Percentiles rank a stretch among this genome's conserved stretches.
phyloP scores from a whole-genome alignment of 805 yeast genomes.

The Wickerhamomyces hampshirensis region DNA sequence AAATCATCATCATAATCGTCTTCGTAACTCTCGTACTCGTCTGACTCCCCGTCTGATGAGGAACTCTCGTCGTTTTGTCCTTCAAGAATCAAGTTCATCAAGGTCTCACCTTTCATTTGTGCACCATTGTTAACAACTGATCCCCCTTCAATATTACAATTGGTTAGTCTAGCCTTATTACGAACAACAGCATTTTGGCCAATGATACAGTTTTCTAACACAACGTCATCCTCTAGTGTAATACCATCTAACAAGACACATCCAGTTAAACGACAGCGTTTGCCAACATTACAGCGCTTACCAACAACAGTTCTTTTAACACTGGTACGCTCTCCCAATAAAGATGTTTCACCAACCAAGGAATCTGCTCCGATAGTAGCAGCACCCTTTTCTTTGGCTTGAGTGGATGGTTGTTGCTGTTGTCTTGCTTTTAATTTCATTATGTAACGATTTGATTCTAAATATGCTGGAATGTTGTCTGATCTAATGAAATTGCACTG shows the following conservation, averaged over 20 bases:
- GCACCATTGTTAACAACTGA: conserved; percentile 58
- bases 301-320: conserved; percentile 87
- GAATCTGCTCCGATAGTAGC: conserved; percentile 90
- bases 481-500: conserved; percentile 69
- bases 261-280: conserved; percentile 83
- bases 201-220: conserved; percentile 77
- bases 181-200: conserved; percentile 67
- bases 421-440: conserved; percentile 59
- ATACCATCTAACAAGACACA: conserved; percentile 74
- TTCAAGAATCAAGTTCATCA: conserved; percentile 32
- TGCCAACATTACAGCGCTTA: conserved; percentile 68
- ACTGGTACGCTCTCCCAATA: conserved; percentile 74
- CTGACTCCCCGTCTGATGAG: conserved; percentile 35
- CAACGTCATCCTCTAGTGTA: conserved; percentile 69
- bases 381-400: conserved; percentile 43
- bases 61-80: conserved; percentile 21
- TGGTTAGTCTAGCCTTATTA: conserved; percentile 59
- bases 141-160: conserved; percentile 82
- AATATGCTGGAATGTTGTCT: conserved; percentile 72
- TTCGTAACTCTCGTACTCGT: conserved; percentile 27
- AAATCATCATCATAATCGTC: conserved; percentile 27
- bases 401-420: conserved; percentile 18
- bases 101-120: conserved; percentile 52
- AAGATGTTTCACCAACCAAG: conserved; percentile 62
- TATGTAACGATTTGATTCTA: conserved; percentile 83